phyloP scores from a whole-genome alignment of 148 eudicot genomes.

The Gaultheria prostrata region DNA sequence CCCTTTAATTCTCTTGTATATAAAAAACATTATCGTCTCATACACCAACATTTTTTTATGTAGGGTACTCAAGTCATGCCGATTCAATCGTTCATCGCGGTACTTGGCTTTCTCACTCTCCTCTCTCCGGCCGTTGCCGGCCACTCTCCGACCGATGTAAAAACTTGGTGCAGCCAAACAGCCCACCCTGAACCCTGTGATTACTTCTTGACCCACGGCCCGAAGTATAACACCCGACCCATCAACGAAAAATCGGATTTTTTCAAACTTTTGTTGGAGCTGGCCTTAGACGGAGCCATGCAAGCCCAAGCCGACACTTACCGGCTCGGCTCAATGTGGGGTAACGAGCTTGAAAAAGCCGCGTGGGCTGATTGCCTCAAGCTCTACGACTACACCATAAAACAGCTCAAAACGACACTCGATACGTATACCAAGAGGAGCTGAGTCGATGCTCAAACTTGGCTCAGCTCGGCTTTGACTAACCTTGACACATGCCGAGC shows the following conservation, averaged over 20 bases:
- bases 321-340: constrained; percentile 34
- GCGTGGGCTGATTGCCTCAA: constrained; percentile 73
- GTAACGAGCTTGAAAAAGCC: constrained; percentile 41
- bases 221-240: constrained; percentile 15
- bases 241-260: constrained; percentile 46
- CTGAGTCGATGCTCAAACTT: constrained; percentile 53
- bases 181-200: constrained; percentile 67
- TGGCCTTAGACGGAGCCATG: constrained; percentile 40
- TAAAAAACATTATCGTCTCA: not conserved
- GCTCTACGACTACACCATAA: constrained; percentile 51
- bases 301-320: constrained; percentile 26
- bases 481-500: constrained; percentile 57
- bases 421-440: constrained; percentile 21
- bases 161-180: constrained; percentile 60
- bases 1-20: not conserved
- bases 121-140: constrained; percentile 16
- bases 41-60: not conserved
- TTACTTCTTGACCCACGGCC: constrained; percentile 40
- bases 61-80: not conserved
- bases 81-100: not conserved
- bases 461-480: constrained; percentile 77
- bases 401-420: constrained; percentile 42
- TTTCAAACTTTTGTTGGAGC: constrained; percentile 31
- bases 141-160: constrained; percentile 8
- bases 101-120: not conserved